Evolutionary conservation across 2,329 filamentous ascomycete genomes (phyloP).

Genomic region (Penicillium sp.): DNA sequence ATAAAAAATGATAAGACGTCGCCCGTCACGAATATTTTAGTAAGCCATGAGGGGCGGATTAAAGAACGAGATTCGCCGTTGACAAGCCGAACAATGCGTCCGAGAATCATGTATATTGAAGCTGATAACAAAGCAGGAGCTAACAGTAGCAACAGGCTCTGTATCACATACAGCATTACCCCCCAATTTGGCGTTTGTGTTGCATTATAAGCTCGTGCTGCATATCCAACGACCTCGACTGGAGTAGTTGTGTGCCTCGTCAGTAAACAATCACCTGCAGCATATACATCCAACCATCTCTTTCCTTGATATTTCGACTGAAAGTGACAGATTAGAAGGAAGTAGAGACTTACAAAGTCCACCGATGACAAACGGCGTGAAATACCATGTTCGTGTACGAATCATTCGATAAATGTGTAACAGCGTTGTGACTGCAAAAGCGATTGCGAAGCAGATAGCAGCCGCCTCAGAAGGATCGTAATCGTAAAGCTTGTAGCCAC

Average conservation of each 20-base stretch:
- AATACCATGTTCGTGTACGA: slow-evolving; percentile 47
- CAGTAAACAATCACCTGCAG: not conserved
- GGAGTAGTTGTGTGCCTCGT: not conserved
- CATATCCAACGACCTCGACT: slow-evolving; percentile 6
- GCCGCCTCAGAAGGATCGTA: slow-evolving; percentile 46
- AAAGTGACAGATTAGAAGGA: too few relatives aligned
- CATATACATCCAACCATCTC: not conserved
- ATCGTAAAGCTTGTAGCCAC: slow-evolving; percentile 23
- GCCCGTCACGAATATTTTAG: slow-evolving; percentile 30
- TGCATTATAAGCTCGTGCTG: slow-evolving; percentile 2
- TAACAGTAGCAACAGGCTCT: slow-evolving; percentile 22
- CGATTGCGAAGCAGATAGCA: slow-evolving; percentile 43
- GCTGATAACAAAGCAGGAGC: slow-evolving; percentile 36
- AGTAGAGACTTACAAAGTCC: slow-evolving; percentile 33
- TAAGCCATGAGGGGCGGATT: slow-evolving; percentile 27
- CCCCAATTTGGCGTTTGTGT: not conserved
- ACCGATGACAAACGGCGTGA: slow-evolving; percentile 36
- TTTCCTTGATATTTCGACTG: too few relatives aligned
- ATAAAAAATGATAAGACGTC: slow-evolving; percentile 32
- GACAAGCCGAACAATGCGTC: slow-evolving; percentile 27
- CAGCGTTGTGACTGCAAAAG: slow-evolving; percentile 44
- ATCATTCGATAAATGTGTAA: slow-evolving; percentile 42
- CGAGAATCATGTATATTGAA: slow-evolving; percentile 32
- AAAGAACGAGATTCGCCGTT: slow-evolving; percentile 25
- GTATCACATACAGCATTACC: not conserved